Conservation (phyloP, 345 rosid genomes). For the Moricandia moricandioides region DNA sequence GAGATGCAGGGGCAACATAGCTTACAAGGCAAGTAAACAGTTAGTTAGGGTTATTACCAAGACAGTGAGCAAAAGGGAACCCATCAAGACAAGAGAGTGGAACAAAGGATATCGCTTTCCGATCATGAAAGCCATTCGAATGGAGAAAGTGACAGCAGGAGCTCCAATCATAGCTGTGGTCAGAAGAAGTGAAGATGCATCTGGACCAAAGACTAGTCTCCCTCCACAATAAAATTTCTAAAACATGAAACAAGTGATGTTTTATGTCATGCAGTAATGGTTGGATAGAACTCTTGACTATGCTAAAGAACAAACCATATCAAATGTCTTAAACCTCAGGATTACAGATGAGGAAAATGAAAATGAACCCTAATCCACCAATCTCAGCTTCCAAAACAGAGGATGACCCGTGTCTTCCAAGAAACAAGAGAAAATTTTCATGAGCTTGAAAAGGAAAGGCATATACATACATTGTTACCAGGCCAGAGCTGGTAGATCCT, state of each 20-base stretch:
- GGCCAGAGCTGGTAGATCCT: conserved; percentile 83
- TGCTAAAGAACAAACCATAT: background rate
- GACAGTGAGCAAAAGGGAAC: conserved; percentile 60
- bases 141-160: conserved; percentile 69
- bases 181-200: conserved; percentile 68
- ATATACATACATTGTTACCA: conserved; percentile 84
- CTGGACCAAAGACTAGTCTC: conserved; percentile 80
- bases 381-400: background rate
- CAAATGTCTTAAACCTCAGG: too few relatives aligned
- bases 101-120: conserved; percentile 34
- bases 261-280: background rate
- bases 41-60: conserved; percentile 46
- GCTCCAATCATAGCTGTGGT: conserved; percentile 67
- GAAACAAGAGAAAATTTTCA: background rate
- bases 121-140: conserved; percentile 47
- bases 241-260: too few relatives aligned
- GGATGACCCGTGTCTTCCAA: background rate
- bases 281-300: background rate
- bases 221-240: conserved; percentile 91
- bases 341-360: background rate
- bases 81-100: conserved; percentile 43
- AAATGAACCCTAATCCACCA: background rate
- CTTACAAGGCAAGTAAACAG: background rate
- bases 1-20: background rate
- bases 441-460: background rate